Evolutionary conservation across 306 rosid species (phyloP).

Genomic region (Begonia fuchsioides): DNA sequence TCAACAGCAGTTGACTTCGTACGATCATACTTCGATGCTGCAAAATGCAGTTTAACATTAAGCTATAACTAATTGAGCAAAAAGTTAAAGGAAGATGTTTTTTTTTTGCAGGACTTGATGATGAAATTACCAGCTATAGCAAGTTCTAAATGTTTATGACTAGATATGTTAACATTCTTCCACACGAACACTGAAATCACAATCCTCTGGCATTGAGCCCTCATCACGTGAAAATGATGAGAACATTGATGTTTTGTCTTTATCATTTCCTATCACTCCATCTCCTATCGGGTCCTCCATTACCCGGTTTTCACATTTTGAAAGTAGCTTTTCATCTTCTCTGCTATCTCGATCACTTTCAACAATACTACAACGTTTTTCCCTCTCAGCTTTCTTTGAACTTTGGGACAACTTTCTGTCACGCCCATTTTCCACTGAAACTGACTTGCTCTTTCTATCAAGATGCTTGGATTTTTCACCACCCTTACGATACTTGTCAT

Average conservation of each 20-base stretch:
- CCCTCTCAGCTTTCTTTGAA: constrained; percentile 19
- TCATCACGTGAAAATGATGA: constrained; percentile 6
- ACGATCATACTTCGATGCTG: constrained; percentile 27
- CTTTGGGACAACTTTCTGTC: constrained; percentile 27
- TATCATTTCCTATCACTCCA: constrained; percentile 15
- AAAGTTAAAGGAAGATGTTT: neutral
- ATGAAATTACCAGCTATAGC: constrained; percentile 28
- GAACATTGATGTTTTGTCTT: constrained; percentile 10
- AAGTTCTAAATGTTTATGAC: constrained; percentile 14
- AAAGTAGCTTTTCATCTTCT: constrained; percentile 15
- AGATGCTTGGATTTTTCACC: constrained; percentile 32
- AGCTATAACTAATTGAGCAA: constrained; percentile 1
- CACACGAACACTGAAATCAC: constrained; percentile 17
- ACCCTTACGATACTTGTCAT: constrained; percentile 20
- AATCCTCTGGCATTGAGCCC: constrained; percentile 6
- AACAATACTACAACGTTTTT: no score
- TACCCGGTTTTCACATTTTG: constrained; percentile 14
- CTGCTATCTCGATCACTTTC: constrained; percentile 20
- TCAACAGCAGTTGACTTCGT: constrained; percentile 25
- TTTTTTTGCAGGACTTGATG: no score
- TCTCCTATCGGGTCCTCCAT: constrained; percentile 17
- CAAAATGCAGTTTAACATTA: constrained; percentile 12
- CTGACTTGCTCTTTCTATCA: constrained; percentile 32
- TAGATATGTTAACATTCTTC: constrained; percentile 27
- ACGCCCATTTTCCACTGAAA: constrained; percentile 25